A percentile compares a stretch with the other conserved stretches of the same genome.
Conservation (phyloP, 148 eudicot genomes). For the Camellia japonica region DNA sequence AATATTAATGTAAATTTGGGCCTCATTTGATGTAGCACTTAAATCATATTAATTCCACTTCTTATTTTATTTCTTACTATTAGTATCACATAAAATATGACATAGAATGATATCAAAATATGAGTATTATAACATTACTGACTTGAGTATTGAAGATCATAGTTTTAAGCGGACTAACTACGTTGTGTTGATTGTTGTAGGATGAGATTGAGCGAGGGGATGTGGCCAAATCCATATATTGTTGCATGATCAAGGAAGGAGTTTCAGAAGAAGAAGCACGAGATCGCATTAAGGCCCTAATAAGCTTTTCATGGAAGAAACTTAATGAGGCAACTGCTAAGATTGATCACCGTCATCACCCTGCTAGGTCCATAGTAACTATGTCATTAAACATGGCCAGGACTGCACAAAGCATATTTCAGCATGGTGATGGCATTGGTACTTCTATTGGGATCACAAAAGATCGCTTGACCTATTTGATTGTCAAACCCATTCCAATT, state of each 20-base stretch:
- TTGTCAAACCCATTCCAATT: too few relatives aligned
- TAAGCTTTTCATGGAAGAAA: conserved; percentile 11
- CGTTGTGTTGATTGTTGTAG: neutral
- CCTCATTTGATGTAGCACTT: too few relatives aligned
- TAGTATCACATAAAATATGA: too few relatives aligned
- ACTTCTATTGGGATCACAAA: neutral
- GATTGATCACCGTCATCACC: neutral
- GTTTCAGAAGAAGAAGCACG: conserved; percentile 15
- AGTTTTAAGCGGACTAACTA: too few relatives aligned
- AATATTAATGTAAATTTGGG: too few relatives aligned
- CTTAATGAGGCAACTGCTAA: conserved; percentile 8
- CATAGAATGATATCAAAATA: too few relatives aligned
- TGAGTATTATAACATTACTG: too few relatives aligned
- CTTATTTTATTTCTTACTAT: too few relatives aligned
- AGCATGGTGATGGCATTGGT: conserved; percentile 23
- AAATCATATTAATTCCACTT: too few relatives aligned
- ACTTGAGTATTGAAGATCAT: too few relatives aligned
- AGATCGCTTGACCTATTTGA: too few relatives aligned
- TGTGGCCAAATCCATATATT: conserved; percentile 18
- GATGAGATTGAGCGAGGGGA: conserved; percentile 24
- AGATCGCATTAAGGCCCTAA: conserved; percentile 7
- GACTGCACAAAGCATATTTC: conserved; percentile 15
- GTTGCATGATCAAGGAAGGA: conserved; percentile 4
- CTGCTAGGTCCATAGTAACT: neutral
- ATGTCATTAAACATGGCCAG: conserved; percentile 22